Conservation (phyloP, 1,284 basidiomycete genomes). For the Tylopilus orsonianus region DNA sequence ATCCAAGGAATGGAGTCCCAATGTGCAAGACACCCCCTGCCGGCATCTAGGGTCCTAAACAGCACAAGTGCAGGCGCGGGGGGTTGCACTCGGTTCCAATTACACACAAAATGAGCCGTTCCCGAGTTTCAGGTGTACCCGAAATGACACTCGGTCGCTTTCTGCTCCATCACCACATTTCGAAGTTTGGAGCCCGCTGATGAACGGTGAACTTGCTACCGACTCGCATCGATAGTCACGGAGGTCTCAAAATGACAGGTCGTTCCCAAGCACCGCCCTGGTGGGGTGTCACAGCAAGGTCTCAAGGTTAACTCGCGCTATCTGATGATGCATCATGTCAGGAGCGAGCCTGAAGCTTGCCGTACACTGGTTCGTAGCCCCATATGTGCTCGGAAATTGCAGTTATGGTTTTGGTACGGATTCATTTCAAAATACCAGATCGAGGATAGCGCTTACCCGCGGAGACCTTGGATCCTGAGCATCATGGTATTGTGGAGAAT, state of each 20-base stretch:
- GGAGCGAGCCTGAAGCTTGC: neutral
- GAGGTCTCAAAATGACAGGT: constrained; percentile 3
- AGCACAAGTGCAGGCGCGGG: no score
- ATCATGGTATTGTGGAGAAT: constrained; percentile 1
- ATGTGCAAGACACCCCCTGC: neutral
- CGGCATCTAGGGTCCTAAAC: neutral
- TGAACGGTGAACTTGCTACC: neutral
- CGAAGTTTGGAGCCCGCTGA: constrained; percentile 1
- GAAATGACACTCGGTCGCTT: neutral
- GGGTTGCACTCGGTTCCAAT: neutral
- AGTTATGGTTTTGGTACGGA: neutral
- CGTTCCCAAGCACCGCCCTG: constrained; percentile 10
- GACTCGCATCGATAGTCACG: constrained; percentile 2
- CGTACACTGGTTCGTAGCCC: neutral
- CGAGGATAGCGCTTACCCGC: constrained; percentile 6
- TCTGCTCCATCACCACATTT: constrained; percentile 2
- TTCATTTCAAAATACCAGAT: constrained; percentile 9
- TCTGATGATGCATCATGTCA: constrained; percentile 9
- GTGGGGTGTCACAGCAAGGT: neutral
- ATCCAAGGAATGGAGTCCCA: no score
- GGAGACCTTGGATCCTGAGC: constrained; percentile 14
- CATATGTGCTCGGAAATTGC: neutral
- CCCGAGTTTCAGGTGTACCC: constrained; percentile 21
- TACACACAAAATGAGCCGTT: neutral
- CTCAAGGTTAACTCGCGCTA: neutral